A percentile compares a stretch with the other conserved stretches of the same genome.
These are phyloP conservation scores for Apiotrichum sp. DNA, from an alignment of 1,284 basidiomycete genomes.

Conservation along the genomic window DNA sequence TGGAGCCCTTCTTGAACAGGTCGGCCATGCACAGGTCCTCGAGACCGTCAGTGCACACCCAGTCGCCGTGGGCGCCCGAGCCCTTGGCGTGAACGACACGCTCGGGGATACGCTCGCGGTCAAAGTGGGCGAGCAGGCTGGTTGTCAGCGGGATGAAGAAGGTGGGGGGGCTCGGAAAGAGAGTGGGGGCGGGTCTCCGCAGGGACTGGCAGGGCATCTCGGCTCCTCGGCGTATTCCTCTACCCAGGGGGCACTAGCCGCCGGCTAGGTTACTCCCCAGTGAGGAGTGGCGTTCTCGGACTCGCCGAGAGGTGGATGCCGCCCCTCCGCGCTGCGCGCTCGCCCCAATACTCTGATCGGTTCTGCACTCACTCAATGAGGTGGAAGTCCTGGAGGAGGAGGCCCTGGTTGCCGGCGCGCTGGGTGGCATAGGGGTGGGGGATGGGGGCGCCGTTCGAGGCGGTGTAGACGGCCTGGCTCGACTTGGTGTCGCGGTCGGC, in stretches of 20 bases:
- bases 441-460: conserved; percentile 71
- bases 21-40: conserved; percentile 69
- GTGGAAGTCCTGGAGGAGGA: conserved; percentile 68
- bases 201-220: too few species aligned
- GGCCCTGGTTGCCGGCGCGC: conserved; percentile 67
- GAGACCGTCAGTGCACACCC: conserved; percentile 76
- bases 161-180: background rate
- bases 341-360: too few species aligned
- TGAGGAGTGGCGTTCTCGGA: too few species aligned
- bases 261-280: too few species aligned
- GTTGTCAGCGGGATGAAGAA: background rate
- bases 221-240: too few species aligned
- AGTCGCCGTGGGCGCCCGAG: conserved; percentile 83
- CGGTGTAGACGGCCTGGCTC: conserved; percentile 58
- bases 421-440: conserved; percentile 59
- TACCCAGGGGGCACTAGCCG: too few species aligned
- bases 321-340: too few species aligned
- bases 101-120: conserved; percentile 70
- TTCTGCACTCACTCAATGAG: conserved; percentile 12
- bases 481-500: conserved; percentile 3
- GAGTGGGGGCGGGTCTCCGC: background rate
- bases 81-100: conserved; percentile 60
- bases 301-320: too few species aligned
- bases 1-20: conserved; percentile 68
- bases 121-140: conserved; percentile 53